phyloP scores from a whole-genome alignment of 1,284 basidiomycete species.

The Exsudoporus floridanus region DNA sequence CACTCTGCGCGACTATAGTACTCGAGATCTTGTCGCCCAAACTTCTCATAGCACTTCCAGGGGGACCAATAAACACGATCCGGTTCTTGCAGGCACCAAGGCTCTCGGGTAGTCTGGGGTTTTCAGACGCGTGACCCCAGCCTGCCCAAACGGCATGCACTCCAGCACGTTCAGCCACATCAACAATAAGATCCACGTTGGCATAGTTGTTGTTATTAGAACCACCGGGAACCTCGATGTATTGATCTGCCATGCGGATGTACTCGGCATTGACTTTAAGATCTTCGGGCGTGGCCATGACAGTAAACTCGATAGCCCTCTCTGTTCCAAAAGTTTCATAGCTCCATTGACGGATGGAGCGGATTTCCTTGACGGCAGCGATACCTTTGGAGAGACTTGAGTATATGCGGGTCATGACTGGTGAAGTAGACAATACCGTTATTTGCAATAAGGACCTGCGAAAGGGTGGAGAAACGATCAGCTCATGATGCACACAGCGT shows the following conservation, averaged over 20 bases:
- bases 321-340: slow-evolving; percentile 99
- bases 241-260: slow-evolving; percentile 99
- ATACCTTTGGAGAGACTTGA: slow-evolving; percentile 62
- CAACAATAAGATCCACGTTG: slow-evolving; percentile 99
- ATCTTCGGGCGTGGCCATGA: slow-evolving; percentile 99
- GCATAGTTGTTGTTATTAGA: slow-evolving; percentile 99
- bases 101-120: slow-evolving; percentile 95
- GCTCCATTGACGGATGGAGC: slow-evolving; percentile 98
- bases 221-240: slow-evolving; percentile 98
- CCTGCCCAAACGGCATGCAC: slow-evolving; percentile 99
- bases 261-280: slow-evolving; percentile 99
- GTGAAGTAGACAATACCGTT: slow-evolving; percentile 60
- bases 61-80: slow-evolving; percentile 99
- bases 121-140: slow-evolving; percentile 99
- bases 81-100: slow-evolving; percentile 90
- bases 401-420: slow-evolving; percentile 20
- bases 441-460: slow-evolving; percentile 91
- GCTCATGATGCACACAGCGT: neutral
- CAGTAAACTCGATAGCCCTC: slow-evolving; percentile 95
- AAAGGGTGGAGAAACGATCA: slow-evolving; percentile 10
- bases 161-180: slow-evolving; percentile 94
- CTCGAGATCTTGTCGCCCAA: slow-evolving; percentile 99
- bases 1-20: slow-evolving; percentile 97
- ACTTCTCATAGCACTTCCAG: slow-evolving; percentile 98
- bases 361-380: slow-evolving; percentile 98